Evolutionary conservation across 208 protist genomes (phyloP).

Genomic region (Acanthamoeba castellanii): DNA sequence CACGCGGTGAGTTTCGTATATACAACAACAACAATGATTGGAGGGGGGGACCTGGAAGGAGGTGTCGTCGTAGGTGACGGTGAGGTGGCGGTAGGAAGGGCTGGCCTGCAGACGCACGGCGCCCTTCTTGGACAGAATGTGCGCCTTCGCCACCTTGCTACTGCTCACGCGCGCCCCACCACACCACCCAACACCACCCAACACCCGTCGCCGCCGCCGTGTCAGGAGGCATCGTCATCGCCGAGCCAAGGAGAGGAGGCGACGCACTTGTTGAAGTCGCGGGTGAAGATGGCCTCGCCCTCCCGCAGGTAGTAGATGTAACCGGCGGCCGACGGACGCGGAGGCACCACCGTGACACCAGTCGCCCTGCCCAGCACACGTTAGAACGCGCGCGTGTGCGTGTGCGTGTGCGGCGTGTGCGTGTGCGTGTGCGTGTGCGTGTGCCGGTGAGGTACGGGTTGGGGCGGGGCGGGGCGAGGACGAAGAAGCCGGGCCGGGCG

Average conservation of each 20-base stretch:
- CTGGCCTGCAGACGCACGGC: not conserved
- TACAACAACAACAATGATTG: not conserved
- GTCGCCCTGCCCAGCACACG: slow-evolving; percentile 3
- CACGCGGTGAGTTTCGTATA: not conserved
- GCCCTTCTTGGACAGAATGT: not conserved
- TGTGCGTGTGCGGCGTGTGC: not conserved
- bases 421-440: not conserved
- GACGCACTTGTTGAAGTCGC: slow-evolving; percentile 44
- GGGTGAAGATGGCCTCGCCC: slow-evolving; percentile 42
- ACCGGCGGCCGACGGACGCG: not conserved
- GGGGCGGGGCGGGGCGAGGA: slow-evolving; percentile 13
- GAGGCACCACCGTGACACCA: slow-evolving; percentile 29
- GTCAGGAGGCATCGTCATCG: no score
- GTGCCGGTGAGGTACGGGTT: not conserved
- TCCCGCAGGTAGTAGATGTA: slow-evolving; percentile 37
- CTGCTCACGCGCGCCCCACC: not conserved
- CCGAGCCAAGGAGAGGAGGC: no score
- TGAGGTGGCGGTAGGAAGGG: slow-evolving; percentile 37
- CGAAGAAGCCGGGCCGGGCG: slow-evolving; percentile 21
- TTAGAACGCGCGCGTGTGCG: not conserved
- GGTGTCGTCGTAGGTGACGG: slow-evolving; percentile 31
- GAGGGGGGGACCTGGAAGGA: not conserved
- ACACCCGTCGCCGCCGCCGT: no score
- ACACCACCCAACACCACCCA: no score
- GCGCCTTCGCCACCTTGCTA: slow-evolving; percentile 36